These are phyloP conservation scores for Exophiala calicioides DNA, from an alignment of 2,329 filamentous ascomycete genomes.

Conservation along the genomic window DNA sequence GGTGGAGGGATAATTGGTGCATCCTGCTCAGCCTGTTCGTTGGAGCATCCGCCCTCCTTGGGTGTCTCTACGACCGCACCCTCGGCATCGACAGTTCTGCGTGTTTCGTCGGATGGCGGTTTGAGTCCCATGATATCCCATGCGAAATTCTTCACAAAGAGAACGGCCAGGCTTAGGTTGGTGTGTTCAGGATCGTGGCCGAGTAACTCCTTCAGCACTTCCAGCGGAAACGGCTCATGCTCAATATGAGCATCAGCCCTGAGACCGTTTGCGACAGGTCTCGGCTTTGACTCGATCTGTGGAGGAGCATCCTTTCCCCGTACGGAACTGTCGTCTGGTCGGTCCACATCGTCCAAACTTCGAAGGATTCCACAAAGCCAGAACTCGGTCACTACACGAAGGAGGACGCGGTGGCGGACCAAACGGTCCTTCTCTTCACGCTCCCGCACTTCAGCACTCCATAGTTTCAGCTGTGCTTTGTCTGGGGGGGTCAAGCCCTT, in stretches of 20 bases:
- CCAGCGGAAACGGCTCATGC: slow-evolving; percentile 89
- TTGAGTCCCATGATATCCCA: slow-evolving; percentile 92
- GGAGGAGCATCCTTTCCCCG: slow-evolving; percentile 56
- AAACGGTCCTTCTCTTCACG: slow-evolving; percentile 95
- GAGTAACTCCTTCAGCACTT: slow-evolving; percentile 95
- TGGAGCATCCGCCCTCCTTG: slow-evolving; percentile 53
- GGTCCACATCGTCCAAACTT: slow-evolving; percentile 71
- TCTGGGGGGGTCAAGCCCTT: slow-evolving; percentile 90
- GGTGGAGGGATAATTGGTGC: slow-evolving; percentile 74
- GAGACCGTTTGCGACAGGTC: slow-evolving; percentile 57
- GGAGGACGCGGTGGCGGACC: slow-evolving; percentile 76
- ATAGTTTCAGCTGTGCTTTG: slow-evolving; percentile 75
- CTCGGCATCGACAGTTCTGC: slow-evolving; percentile 81
- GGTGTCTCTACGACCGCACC: slow-evolving; percentile 59
- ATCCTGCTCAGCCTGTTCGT: slow-evolving; percentile 54
- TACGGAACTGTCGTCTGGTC: slow-evolving; percentile 61
- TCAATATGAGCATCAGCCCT: slow-evolving; percentile 63
- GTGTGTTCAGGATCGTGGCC: slow-evolving; percentile 90
- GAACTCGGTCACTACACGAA: slow-evolving; percentile 89
- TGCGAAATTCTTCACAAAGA: slow-evolving; percentile 93
- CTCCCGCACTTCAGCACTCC: slow-evolving; percentile 80
- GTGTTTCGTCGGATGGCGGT: slow-evolving; percentile 69
- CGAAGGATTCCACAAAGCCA: slow-evolving; percentile 90
- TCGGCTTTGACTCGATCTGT: slow-evolving; percentile 55
- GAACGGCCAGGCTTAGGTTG: slow-evolving; percentile 86